phyloP scores from a whole-genome alignment of 2,329 filamentous ascomycete species.

The Colletotrichum salicis region DNA sequence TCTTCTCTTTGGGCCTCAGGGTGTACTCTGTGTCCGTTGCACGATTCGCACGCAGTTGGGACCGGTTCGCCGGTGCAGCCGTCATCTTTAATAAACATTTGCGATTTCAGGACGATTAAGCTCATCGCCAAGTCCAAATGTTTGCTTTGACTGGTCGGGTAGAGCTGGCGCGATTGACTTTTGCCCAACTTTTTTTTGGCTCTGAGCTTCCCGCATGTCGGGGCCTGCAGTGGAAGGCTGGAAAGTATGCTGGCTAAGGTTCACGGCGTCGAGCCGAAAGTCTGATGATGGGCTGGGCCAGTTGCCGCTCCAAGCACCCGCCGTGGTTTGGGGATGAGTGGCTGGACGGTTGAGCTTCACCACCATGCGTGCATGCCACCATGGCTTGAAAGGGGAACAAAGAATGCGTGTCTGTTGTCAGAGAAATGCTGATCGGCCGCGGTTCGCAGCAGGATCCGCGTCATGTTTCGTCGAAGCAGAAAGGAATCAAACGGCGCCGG shows the following conservation, averaged over 20 bases:
- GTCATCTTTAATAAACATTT: slow-evolving; percentile 15
- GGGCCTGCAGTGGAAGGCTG: slow-evolving; percentile 2
- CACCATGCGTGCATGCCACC: background rate
- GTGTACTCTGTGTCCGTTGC: slow-evolving; percentile 3
- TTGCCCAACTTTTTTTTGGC: background rate
- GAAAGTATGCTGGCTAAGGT: background rate
- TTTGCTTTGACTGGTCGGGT: slow-evolving; percentile 11
- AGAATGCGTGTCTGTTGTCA: slow-evolving; percentile 5
- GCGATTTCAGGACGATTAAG: slow-evolving; percentile 3
- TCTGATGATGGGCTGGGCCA: slow-evolving; percentile 17
- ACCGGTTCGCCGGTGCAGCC: background rate
- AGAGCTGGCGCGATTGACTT: slow-evolving; percentile 30
- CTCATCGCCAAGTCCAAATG: slow-evolving; percentile 23
- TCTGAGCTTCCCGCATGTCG: slow-evolving; percentile 7
- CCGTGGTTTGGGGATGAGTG: slow-evolving; percentile 15
- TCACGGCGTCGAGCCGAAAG: slow-evolving; percentile 17
- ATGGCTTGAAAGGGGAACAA: slow-evolving; percentile 8
- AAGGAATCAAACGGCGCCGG: slow-evolving; percentile 19
- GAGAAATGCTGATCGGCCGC: slow-evolving; percentile 31
- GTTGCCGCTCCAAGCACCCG: slow-evolving; percentile 21
- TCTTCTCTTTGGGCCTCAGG: background rate
- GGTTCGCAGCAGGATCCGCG: slow-evolving; percentile 27
- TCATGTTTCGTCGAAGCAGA: slow-evolving; percentile 22
- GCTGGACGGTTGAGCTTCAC: too few species aligned
- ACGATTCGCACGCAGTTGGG: slow-evolving; percentile 1